Evolutionary conservation across 768 basidiomycete species (phyloP).

Genomic region (Mycena galericulata): DNA sequence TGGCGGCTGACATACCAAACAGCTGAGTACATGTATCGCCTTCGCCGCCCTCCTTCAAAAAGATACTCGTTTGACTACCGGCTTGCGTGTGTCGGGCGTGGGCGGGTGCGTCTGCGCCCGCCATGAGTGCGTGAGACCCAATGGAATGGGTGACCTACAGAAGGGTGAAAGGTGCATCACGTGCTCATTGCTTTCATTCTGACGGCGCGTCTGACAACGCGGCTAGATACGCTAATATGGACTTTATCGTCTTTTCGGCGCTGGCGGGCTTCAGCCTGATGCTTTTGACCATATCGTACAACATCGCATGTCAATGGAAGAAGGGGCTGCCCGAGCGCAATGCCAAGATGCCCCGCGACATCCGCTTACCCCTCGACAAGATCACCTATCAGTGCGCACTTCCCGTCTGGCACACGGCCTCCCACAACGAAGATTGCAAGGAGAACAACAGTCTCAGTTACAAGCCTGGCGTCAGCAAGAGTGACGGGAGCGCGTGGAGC

Average conservation of each 20-base stretch:
- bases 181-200: too few species aligned
- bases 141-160: constrained; percentile 38
- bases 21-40: constrained; percentile 33
- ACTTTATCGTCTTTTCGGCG: constrained; percentile 36
- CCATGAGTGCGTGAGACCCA: constrained; percentile 32
- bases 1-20: not conserved
- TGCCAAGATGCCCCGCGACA: not conserved
- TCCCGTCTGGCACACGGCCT: constrained; percentile 28
- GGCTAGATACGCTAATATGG: constrained; percentile 39
- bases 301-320: too few species aligned
- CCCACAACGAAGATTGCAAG: constrained; percentile 30
- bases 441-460: constrained; percentile 23
- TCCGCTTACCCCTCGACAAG: not conserved
- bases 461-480: constrained; percentile 19
- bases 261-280: constrained; percentile 12
- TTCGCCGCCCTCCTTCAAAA: constrained; percentile 35
- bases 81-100: constrained; percentile 24
- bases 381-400: constrained; percentile 3
- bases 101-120: constrained; percentile 29
- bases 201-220: constrained; percentile 21
- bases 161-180: constrained; percentile 40
- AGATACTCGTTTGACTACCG: constrained; percentile 30
- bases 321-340: constrained; percentile 38
- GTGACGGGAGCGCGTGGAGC: constrained; percentile 36
- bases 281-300: constrained; percentile 32